These are phyloP conservation scores for Actinomucor elegans DNA, from an alignment of 371 early-diverging fungal species.

Conservation along the genomic window DNA sequence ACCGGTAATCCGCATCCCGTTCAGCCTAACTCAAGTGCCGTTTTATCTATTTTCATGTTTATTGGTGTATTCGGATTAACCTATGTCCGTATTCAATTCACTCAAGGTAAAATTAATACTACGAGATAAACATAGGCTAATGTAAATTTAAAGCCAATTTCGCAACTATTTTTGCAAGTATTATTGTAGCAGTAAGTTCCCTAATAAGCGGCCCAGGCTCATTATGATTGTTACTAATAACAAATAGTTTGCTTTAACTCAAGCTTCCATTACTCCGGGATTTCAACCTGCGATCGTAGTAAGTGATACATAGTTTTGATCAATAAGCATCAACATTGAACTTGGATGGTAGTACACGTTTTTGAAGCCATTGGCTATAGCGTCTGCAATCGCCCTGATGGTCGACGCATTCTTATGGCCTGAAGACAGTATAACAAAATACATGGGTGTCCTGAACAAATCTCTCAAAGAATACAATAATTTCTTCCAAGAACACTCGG, in stretches of 20 bases:
- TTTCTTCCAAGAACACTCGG: slow-evolving; percentile 35
- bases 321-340: background rate
- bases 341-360: slow-evolving; percentile 29
- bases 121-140: background rate
- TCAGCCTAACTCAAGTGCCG: slow-evolving; percentile 35
- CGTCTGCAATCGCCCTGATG: slow-evolving; percentile 27
- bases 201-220: no score
- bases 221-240: no score
- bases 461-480: slow-evolving; percentile 27
- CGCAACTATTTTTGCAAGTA: slow-evolving; percentile 38
- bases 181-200: slow-evolving; percentile 30
- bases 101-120: slow-evolving; percentile 29
- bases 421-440: slow-evolving; percentile 42
- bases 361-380: slow-evolving; percentile 34
- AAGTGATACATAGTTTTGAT: slow-evolving; percentile 14
- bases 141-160: slow-evolving; percentile 28
- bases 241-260: slow-evolving; percentile 35
- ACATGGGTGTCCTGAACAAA: slow-evolving; percentile 25
- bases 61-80: slow-evolving; percentile 37
- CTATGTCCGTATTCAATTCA: slow-evolving; percentile 32
- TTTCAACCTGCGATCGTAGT: slow-evolving; percentile 30
- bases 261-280: slow-evolving; percentile 23
- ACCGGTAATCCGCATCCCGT: slow-evolving; percentile 22
- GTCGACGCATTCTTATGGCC: slow-evolving; percentile 45
- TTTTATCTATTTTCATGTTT: slow-evolving; percentile 35